Evolutionary conservation across 2,329 filamentous ascomycete genomes (phyloP).

Genomic region (Calonectria leucothoes): DNA sequence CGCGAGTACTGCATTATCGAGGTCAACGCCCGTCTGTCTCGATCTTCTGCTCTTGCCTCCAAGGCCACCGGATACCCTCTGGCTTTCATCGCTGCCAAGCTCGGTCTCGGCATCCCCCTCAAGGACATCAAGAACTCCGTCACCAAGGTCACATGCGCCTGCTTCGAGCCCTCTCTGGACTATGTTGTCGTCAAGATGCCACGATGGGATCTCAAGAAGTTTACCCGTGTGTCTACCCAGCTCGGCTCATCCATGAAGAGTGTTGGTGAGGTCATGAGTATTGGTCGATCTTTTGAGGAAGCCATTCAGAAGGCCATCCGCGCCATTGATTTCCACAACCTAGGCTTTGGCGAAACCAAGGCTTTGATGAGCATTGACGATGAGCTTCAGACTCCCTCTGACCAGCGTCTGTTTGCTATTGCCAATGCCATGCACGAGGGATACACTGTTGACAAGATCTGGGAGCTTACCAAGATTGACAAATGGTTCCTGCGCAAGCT

Average conservation of each 20-base stretch:
- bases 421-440: conserved; percentile 97
- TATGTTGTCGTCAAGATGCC: conserved; percentile 99
- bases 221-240: conserved; percentile 94
- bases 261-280: conserved; percentile 99
- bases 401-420: conserved; percentile 96
- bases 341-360: conserved; percentile 92
- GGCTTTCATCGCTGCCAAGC: conserved; percentile 96
- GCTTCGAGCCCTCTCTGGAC: conserved; percentile 98
- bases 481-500: conserved; percentile 97
- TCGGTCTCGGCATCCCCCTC: conserved; percentile 92
- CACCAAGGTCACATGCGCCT: conserved; percentile 94
- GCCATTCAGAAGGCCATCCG: conserved; percentile 98
- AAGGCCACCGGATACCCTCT: conserved; percentile 98
- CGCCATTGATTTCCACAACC: conserved; percentile 92
- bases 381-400: conserved; percentile 95
- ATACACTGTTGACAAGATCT: conserved; percentile 96
- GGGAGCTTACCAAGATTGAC: conserved; percentile 98
- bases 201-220: conserved; percentile 99
- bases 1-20: conserved; percentile 99
- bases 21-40: conserved; percentile 94
- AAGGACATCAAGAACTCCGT: conserved; percentile 98
- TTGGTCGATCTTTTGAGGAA: conserved; percentile 96
- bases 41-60: conserved; percentile 94
- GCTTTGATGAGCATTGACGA: conserved; percentile 96
- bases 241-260: conserved; percentile 99